Evolutionary conservation across 495 filamentous ascomycete genomes (phyloP).

Genomic region (Talaromyces borbonicus): DNA sequence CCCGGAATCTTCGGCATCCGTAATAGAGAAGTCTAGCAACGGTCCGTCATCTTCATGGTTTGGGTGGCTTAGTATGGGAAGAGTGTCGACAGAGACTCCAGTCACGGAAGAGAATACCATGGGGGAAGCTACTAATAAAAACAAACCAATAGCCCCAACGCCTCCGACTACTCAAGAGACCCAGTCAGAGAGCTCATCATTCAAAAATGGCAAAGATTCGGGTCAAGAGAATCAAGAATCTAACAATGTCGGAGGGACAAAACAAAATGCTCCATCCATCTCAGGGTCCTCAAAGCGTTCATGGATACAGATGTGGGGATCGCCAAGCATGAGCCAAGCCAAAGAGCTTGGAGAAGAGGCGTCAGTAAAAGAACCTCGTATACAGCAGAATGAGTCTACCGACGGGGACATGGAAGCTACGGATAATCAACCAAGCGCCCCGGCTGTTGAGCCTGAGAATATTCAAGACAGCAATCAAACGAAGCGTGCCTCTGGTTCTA

Average conservation of each 20-base stretch:
- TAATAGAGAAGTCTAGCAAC: not conserved
- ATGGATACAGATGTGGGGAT: slow-evolving; percentile 42
- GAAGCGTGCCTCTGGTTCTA: slow-evolving; percentile 26
- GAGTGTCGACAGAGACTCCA: not conserved
- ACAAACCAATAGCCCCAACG: not conserved
- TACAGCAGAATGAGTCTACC: slow-evolving; percentile 10
- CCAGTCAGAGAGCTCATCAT: not conserved
- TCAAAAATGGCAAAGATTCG: not conserved
- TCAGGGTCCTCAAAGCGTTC: slow-evolving; percentile 26
- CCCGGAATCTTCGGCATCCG: not conserved
- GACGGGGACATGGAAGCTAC: slow-evolving; percentile 4
- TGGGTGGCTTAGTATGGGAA: slow-evolving; percentile 3
- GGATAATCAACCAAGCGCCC: slow-evolving; percentile 13
- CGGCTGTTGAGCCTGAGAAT: slow-evolving; percentile 9
- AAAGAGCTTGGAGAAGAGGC: slow-evolving; percentile 17
- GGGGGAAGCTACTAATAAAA: not conserved
- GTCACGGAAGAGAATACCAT: not conserved
- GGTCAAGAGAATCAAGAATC: slow-evolving; percentile 13
- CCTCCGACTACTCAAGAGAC: not conserved
- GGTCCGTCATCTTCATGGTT: slow-evolving; percentile 2
- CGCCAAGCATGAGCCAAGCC: slow-evolving; percentile 15
- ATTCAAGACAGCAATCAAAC: slow-evolving; percentile 22
- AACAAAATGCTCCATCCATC: slow-evolving; percentile 10
- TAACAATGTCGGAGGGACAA: not conserved
- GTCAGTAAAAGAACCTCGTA: slow-evolving; percentile 16